Conservation (phyloP, 2,329 filamentous ascomycete genomes). For the Aspergillus sclerotialis region DNA sequence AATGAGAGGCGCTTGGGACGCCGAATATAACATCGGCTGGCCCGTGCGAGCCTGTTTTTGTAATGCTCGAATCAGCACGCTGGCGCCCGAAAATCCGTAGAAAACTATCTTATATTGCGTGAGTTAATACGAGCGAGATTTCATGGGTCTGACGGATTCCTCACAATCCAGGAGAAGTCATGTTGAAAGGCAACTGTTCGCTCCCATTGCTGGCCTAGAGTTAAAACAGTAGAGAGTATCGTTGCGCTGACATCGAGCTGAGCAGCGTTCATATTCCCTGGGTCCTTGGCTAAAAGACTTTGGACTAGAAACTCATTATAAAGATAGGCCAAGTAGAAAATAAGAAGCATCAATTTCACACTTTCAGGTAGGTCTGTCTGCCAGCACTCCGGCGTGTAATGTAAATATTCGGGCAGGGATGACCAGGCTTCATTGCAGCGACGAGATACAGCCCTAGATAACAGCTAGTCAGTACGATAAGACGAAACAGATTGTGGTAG, state of each 20-base stretch:
- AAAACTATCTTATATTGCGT: slow-evolving; percentile 12
- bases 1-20: slow-evolving; percentile 29
- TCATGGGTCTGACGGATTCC: neutral
- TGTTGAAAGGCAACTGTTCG: slow-evolving; percentile 15
- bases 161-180: slow-evolving; percentile 16
- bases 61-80: slow-evolving; percentile 18
- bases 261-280: slow-evolving; percentile 10
- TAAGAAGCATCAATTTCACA: slow-evolving; percentile 26
- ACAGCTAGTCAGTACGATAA: neutral
- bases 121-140: neutral
- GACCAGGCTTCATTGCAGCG: slow-evolving; percentile 16
- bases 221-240: slow-evolving; percentile 17
- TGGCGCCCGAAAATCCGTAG: slow-evolving; percentile 20
- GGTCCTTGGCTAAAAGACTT: slow-evolving; percentile 16
- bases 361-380: slow-evolving; percentile 12
- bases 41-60: slow-evolving; percentile 16
- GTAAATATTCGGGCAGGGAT: slow-evolving; percentile 14
- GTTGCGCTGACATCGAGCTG: slow-evolving; percentile 15
- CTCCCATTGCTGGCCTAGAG: slow-evolving; percentile 14
- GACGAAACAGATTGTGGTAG: neutral
- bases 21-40: slow-evolving; percentile 21
- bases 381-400: slow-evolving; percentile 13
- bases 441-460: slow-evolving; percentile 13
- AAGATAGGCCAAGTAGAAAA: slow-evolving; percentile 18
- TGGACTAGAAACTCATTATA: slow-evolving; percentile 23